phyloP scores from a whole-genome alignment of 2,329 filamentous ascomycete genomes.

The Penicillium sp. region DNA sequence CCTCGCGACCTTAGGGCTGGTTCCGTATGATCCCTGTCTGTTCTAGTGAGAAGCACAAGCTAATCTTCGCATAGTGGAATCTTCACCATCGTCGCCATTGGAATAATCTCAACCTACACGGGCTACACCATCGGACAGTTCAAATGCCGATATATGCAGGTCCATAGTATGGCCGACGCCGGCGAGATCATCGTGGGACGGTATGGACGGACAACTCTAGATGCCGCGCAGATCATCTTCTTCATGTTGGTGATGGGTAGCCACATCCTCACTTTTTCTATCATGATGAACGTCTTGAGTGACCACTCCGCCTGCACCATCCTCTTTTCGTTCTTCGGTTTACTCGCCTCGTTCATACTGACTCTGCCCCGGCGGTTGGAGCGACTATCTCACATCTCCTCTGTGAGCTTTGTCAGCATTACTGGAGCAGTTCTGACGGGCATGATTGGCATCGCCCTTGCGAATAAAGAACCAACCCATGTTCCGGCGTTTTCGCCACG shows the following conservation, averaged over 20 bases:
- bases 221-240: constrained; percentile 61
- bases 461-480: constrained; percentile 34
- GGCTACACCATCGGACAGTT: constrained; percentile 60
- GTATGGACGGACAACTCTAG: constrained; percentile 61
- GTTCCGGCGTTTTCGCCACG: constrained; percentile 31
- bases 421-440: constrained; percentile 63
- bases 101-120: constrained; percentile 57
- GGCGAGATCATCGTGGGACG: constrained; percentile 61
- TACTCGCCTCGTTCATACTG: constrained; percentile 58
- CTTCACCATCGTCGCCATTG: constrained; percentile 53
- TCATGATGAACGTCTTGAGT: constrained; percentile 65
- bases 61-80: constrained; percentile 40
- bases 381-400: constrained; percentile 60
- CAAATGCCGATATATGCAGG: constrained; percentile 56
- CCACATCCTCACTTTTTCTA: constrained; percentile 67
- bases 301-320: constrained; percentile 62
- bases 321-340: constrained; percentile 58
- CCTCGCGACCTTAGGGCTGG: constrained; percentile 53
- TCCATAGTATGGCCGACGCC: constrained; percentile 67
- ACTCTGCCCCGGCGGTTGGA: constrained; percentile 62
- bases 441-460: constrained; percentile 62
- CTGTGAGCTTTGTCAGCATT: constrained; percentile 63
- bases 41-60: neutral
- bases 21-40: constrained; percentile 40
- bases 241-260: constrained; percentile 68